Conservation (phyloP, 2,329 filamentous ascomycete species). For the Lithohypha guttulata region DNA sequence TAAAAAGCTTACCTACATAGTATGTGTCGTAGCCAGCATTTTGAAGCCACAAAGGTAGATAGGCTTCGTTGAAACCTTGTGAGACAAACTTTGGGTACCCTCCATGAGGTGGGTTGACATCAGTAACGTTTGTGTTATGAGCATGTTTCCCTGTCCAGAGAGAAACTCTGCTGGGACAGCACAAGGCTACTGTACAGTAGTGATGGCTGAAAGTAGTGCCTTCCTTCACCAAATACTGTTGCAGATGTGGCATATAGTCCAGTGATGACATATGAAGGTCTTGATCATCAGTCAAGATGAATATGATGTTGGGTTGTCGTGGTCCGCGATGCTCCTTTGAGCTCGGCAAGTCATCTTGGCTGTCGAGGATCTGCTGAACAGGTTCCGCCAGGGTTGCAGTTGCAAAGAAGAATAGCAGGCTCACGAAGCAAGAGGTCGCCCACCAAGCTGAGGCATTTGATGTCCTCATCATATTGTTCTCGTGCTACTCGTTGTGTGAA, state of each 20-base stretch:
- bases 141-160: conserved; percentile 56
- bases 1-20: conserved; percentile 48
- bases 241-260: conserved; percentile 48
- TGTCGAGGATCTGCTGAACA: neutral
- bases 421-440: too few relatives aligned
- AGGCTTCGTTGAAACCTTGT: conserved; percentile 41
- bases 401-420: neutral
- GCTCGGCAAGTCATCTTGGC: too few relatives aligned
- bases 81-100: conserved; percentile 42
- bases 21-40: conserved; percentile 43
- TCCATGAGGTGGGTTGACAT: conserved; percentile 35
- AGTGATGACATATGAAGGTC: conserved; percentile 52
- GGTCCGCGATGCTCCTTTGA: neutral
- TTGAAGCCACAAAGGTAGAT: conserved; percentile 44
- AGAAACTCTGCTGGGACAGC: conserved; percentile 57
- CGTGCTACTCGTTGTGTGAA: too few relatives aligned
- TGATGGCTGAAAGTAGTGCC: conserved; percentile 53
- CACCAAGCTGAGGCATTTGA: too few relatives aligned
- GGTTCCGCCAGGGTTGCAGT: neutral
- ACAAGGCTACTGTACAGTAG: conserved; percentile 56
- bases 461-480: too few relatives aligned
- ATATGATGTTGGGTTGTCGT: conserved; percentile 47
- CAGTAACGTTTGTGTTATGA: conserved; percentile 62
- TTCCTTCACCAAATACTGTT: conserved; percentile 45
- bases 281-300: conserved; percentile 60